Evolutionary conservation across 1,139 yeast species (phyloP), one percentile per base, ranked within the genome.

Genomic region (Saccharomyces hybrid): DNA sequence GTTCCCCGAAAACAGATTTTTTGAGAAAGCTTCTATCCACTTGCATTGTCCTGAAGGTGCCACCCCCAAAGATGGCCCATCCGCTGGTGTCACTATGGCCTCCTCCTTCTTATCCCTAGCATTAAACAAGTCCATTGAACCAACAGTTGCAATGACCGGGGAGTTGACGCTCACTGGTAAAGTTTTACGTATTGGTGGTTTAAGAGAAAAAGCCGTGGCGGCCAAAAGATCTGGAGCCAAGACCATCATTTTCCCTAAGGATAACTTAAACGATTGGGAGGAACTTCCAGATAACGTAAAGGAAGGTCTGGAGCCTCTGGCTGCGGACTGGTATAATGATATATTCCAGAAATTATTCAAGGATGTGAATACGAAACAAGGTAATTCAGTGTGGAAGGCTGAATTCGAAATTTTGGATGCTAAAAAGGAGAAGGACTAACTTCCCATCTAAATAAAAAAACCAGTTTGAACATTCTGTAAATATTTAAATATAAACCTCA

Each of bases 31-130:
- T 9, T 85, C 88, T 55, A 82, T 95, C 59, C 99, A 93, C 71
- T 80, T 95, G 57, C 99, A 95, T 74, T 91, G 96, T 71, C 99
- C 99, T 1, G 97, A 90, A 66, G 99, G 99, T 53, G 97, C 98
- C 5, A 83, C 88, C 57, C 97, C 97, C 53, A 93, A 93, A 71
- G 98, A 93, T 71, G 99, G 99, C 0, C 99, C 99, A 54, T 88
- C 97, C 54, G 99, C 99, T 0, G 99, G 99, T 76, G 85, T 91
- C 52, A 88, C 98, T 0, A 88, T 91, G 75, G 88, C 97, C 0
- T 83, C 97, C 0, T 88, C 97, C 13, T 81, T 91, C 70, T 74
- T 91, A 30, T 90, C 97, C 0, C 78, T 91, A 62, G 96, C 97
- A 0, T 75, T 89, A 61, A 82, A 88, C 66, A 79, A 76, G 62